A percentile compares a stretch with the other conserved stretches of the same genome.
These are phyloP conservation scores for Polygonum aviculare DNA, from an alignment of 148 eudicot species.

Conservation along the genomic window DNA sequence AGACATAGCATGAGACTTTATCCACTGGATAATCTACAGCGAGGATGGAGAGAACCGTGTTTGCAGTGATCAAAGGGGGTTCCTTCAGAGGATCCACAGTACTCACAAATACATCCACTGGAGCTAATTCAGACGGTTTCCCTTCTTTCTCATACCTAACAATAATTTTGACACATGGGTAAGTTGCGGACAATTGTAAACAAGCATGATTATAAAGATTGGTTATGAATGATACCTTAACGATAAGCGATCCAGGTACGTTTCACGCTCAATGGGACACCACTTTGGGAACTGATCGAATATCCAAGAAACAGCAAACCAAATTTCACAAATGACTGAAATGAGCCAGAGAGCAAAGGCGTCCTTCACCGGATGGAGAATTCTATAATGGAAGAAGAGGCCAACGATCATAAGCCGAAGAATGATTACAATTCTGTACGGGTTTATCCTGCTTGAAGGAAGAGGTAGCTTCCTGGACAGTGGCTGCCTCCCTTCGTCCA, in stretches of 20 bases:
- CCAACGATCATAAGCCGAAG: constrained; percentile 73
- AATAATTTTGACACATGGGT: background rate
- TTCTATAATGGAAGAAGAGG: constrained; percentile 75
- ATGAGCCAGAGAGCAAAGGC: constrained; percentile 81
- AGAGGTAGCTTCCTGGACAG: constrained; percentile 81
- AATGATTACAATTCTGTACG: constrained; percentile 71
- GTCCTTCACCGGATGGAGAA: constrained; percentile 79
- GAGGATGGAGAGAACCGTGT: constrained; percentile 86
- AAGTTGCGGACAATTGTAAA: background rate
- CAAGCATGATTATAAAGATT: background rate
- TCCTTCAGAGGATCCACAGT: constrained; percentile 93
- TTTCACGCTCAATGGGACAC: constrained; percentile 83
- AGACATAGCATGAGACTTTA: constrained; percentile 81
- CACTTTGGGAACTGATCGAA: constrained; percentile 93
- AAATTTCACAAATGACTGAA: constrained; percentile 84
- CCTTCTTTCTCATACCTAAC: constrained; percentile 95
- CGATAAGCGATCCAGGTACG: constrained; percentile 87
- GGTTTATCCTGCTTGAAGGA: constrained; percentile 88
- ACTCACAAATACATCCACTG: constrained; percentile 76
- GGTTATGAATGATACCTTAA: constrained; percentile 36
- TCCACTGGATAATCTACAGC: constrained; percentile 97
- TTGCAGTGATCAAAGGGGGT: constrained; percentile 93
- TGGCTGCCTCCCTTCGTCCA: constrained; percentile 97
- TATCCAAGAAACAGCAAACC: constrained; percentile 93
- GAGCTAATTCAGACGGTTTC: constrained; percentile 80